Evolutionary conservation across 2,329 filamentous ascomycete species (phyloP).

Genomic region (Scedosporium dehoogii): DNA sequence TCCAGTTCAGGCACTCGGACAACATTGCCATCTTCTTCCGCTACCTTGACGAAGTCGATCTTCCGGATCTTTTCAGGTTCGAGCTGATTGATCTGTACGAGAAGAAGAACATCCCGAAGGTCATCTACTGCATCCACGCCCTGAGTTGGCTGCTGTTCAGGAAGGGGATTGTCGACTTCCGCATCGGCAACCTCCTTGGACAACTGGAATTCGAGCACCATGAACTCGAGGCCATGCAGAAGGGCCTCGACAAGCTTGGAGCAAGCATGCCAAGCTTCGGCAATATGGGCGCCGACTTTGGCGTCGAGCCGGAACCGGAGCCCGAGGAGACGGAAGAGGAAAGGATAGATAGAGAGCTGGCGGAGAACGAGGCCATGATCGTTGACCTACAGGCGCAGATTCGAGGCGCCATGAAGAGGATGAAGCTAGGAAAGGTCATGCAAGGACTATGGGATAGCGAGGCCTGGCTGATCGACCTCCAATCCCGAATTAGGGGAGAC

Average conservation of each 20-base stretch:
- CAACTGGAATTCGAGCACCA: conserved; percentile 97
- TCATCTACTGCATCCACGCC: conserved; percentile 97
- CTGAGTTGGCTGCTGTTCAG: conserved; percentile 95
- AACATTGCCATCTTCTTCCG: conserved; percentile 96
- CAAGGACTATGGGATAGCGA: conserved; percentile 83
- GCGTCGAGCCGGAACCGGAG: conserved; percentile 69
- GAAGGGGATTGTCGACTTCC: conserved; percentile 88
- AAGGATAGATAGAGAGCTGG: conserved; percentile 69
- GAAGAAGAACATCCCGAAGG: conserved; percentile 98
- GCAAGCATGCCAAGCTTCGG: conserved; percentile 96
- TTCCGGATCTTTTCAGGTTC: conserved; percentile 93
- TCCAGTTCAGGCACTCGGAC: conserved; percentile 94
- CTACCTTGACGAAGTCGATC: conserved; percentile 80
- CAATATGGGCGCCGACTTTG: conserved; percentile 93
- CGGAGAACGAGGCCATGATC: conserved; percentile 62
- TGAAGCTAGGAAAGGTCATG: conserved; percentile 75
- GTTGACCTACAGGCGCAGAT: conserved; percentile 80
- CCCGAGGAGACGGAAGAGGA: conserved; percentile 87
- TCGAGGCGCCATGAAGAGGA: conserved; percentile 66
- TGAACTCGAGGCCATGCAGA: conserved; percentile 93
- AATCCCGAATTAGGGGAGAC: conserved; percentile 78
- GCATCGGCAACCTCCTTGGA: conserved; percentile 92
- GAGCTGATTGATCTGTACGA: conserved; percentile 97
- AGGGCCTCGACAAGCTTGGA: conserved; percentile 90
- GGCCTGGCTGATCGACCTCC: conserved; percentile 66